phyloP scores from a whole-genome alignment of 2,329 filamentous ascomycete genomes.

The Gnomoniopsis smithogilvyi region DNA sequence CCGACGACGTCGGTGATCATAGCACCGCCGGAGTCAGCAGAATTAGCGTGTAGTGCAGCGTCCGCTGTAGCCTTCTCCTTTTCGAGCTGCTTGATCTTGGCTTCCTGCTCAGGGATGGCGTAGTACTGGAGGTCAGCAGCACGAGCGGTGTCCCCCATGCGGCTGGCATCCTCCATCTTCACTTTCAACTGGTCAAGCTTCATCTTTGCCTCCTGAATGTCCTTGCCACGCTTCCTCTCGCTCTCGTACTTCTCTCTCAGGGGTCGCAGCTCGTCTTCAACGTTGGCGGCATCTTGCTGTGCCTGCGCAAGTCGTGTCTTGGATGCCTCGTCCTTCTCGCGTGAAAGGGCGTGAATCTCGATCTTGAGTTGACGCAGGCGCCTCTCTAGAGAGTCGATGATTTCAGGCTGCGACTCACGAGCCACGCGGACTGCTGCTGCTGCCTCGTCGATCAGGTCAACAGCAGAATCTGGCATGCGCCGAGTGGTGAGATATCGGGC shows the following conservation, averaged over 20 bases:
- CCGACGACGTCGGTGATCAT: constrained; percentile 93
- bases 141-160: constrained; percentile 77
- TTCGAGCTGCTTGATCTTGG: constrained; percentile 77
- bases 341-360: constrained; percentile 90
- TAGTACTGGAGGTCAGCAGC: constrained; percentile 97
- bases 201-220: constrained; percentile 91
- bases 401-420: constrained; percentile 92
- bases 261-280: constrained; percentile 87
- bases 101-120: constrained; percentile 88
- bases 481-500: constrained; percentile 89
- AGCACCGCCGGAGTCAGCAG: constrained; percentile 60
- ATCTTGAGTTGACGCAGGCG: constrained; percentile 89
- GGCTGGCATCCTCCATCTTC: constrained; percentile 90
- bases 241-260: constrained; percentile 93
- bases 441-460: constrained; percentile 94
- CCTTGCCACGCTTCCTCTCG: constrained; percentile 85
- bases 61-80: constrained; percentile 76
- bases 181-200: constrained; percentile 90
- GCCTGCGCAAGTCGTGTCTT: constrained; percentile 78
- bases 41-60: constrained; percentile 56
- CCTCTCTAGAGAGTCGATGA: constrained; percentile 90
- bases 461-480: constrained; percentile 91
- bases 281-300: constrained; percentile 87
- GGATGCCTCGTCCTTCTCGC: constrained; percentile 93
- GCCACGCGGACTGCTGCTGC: constrained; percentile 95